phyloP scores from a whole-genome alignment of 2,329 filamentous ascomycete species.

The Hirsutella minnesotensis region DNA sequence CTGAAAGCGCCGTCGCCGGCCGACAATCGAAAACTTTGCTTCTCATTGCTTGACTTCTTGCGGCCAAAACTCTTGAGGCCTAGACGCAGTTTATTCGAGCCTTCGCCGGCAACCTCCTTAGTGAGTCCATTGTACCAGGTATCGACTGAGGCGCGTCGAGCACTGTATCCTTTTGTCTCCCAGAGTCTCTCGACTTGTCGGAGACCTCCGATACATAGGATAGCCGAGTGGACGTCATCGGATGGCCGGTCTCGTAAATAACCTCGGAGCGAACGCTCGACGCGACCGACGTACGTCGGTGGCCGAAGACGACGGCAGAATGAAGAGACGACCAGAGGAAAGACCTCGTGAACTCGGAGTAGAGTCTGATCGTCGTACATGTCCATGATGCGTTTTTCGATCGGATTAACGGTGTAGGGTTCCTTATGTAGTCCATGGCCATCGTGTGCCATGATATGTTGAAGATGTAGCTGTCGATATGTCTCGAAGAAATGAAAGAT shows the following conservation, averaged over 20 bases:
- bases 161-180: conserved; percentile 56
- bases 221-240: conserved; percentile 50
- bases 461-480: conserved; percentile 46
- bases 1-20: conserved; percentile 13
- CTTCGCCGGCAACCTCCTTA: conserved; percentile 26
- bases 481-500: conserved; percentile 58
- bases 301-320: conserved; percentile 51
- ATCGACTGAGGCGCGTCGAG: conserved; percentile 45
- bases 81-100: conserved; percentile 36
- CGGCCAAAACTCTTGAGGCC: conserved; percentile 41
- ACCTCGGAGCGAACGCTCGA: conserved; percentile 50
- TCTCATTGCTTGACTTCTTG: conserved; percentile 38
- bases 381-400: conserved; percentile 48
- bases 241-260: conserved; percentile 51
- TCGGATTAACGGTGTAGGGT: conserved; percentile 50
- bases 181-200: conserved; percentile 52
- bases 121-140: conserved; percentile 43
- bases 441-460: conserved; percentile 40
- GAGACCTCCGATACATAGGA: conserved; percentile 48
- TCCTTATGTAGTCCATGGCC: conserved; percentile 37
- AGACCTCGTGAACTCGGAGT: conserved; percentile 51
- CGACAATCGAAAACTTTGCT: conserved; percentile 9
- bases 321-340: conserved; percentile 51
- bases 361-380: conserved; percentile 55
- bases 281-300: conserved; percentile 50